Evolutionary conservation across 2,329 filamentous ascomycete species (phyloP), one percentile per base, ranked within the genome.

Genomic region (Xylaria sp.): DNA sequence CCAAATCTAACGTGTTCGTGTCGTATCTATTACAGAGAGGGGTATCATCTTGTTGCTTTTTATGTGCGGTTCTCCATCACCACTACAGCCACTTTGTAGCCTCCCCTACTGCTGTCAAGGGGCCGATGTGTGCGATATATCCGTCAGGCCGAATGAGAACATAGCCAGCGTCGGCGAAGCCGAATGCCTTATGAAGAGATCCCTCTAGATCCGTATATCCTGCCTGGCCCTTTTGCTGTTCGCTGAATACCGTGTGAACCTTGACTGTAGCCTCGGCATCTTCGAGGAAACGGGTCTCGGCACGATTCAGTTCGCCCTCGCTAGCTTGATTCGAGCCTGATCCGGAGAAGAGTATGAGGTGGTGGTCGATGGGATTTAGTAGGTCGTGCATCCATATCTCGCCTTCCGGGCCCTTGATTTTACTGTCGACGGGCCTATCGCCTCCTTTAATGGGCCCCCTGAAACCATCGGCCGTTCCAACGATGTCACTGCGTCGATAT

Each of bases 341-440:
- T 10, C 71, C 72, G 3, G 75, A 75, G 49, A 77, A 74, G 17
- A 77, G 66, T 20, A 76, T 59, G 17, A 76, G 65, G 29, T 76
- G 72, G 31, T 77, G 70, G 9, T 54, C 63, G 0, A 61, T 65
- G 2, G 73, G 69, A 3, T 53, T 63, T 22, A 76, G 27, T 10
- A 75, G 67, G 25, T 73, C 69, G 9, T 68, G 70, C 22, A 77
- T 71, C 61, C 73, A 72, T 42, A 56, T 66, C 39, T 74, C 69
- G 20, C 66, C 65, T 2, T 67, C 68, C 9, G 59, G 31, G 20
- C 31, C 56, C 61, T 42, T 65, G 22, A 75, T 69, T 36, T 71
- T 72, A 1, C 66, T 70, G 29, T 84, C 81, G 0, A 80, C 80
- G 3, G 82, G 75, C 15, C 85, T 80, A 70, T 85, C 81, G 1